Evolutionary conservation across 1,139 yeast species (phyloP).

Genomic region (Nakaseomyces bracarensis): DNA sequence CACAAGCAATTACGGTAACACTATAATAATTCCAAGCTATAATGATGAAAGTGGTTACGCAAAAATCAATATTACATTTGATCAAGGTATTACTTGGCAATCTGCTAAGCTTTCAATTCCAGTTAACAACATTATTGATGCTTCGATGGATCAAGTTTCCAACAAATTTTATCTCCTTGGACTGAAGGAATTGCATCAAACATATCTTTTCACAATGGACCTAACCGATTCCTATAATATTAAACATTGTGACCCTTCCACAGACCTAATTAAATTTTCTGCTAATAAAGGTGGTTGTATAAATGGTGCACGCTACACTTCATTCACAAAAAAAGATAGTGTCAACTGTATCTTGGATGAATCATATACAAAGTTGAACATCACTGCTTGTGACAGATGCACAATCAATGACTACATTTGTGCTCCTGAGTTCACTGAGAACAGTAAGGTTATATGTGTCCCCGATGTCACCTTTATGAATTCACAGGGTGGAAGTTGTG

Average conservation of each 20-base stretch:
- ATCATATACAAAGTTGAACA: conserved; percentile 49
- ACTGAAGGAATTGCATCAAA: too few species aligned
- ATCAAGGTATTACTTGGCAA: conserved; percentile 66
- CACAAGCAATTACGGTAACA: conserved; percentile 76
- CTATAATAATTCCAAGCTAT: conserved; percentile 48
- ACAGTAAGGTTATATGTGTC: conserved; percentile 45
- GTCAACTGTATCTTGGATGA: conserved; percentile 63
- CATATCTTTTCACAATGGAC: background rate
- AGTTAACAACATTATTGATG: conserved; percentile 46
- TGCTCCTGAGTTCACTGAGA: conserved; percentile 44
- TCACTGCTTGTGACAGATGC: conserved; percentile 55
- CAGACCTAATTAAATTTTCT: conserved; percentile 60
- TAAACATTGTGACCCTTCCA: conserved; percentile 39
- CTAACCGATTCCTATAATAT: background rate
- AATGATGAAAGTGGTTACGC: conserved; percentile 27
- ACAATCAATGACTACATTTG: conserved; percentile 65
- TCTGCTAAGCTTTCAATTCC: conserved; percentile 14
- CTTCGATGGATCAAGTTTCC: conserved; percentile 48
- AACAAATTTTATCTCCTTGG: too few species aligned
- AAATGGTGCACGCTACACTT: conserved; percentile 64
- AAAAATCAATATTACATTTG: conserved; percentile 52
- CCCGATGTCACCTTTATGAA: conserved; percentile 37
- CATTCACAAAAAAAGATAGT: conserved; percentile 57
- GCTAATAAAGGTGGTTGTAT: conserved; percentile 54
- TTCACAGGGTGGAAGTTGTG: conserved; percentile 2